Base-by-base conservation (phyloP, 768 basidiomycete species). In the Kwoniella europaea region DNA sequence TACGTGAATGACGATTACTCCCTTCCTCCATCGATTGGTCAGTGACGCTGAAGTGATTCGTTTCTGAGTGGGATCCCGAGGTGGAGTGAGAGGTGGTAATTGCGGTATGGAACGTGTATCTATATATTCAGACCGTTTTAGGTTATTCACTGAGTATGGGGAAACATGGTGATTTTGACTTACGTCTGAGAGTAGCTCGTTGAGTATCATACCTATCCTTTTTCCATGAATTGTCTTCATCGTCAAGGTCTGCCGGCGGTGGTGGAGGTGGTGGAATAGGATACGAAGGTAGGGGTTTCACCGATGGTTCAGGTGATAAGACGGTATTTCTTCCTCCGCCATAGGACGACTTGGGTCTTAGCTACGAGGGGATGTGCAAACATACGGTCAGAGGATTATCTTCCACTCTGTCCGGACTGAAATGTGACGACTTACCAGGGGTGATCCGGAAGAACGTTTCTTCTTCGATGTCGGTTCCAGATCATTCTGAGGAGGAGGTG, bases 131-230 rank as follows among this genome's bases (percentile, higher is more conserved):
- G 20, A 35, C 22, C 12, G 12, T 55, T 18, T 18, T 65, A 18
- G 27, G 10, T 62, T 13, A 15, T 18, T 44, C 27, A 44, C 18
- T 10, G n/a, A 13, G 27, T 18, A 1, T 41, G 22, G 7, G 3
- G 13, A 1, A 18, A 54, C 3, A 64, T 35, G 35, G 7, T 35
- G 35, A 35, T 35, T 35, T 1, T n/a, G 24, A 44, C 71, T 68
- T 35, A 72, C 71, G 71, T 46, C 71, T 24, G 15, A 72, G 53
- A 13, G 63, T 50, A 42, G 71, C 71, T 42, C 71, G n/a, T 54
- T 68, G 71, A 5, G 71, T 56, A 20, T 62, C 71, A 59, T 56
- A 72, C n/a, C 55, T 65, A 44, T 65, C 64, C 15, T 57, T 56
- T 18, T 50, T 65, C 64, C 64, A 65, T 4, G 63, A 18, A 16